Percentiles rank a stretch among this genome's conserved stretches.
phyloP scores from a whole-genome alignment of 2,329 filamentous ascomycete species.

The Ophiostoma montium region DNA sequence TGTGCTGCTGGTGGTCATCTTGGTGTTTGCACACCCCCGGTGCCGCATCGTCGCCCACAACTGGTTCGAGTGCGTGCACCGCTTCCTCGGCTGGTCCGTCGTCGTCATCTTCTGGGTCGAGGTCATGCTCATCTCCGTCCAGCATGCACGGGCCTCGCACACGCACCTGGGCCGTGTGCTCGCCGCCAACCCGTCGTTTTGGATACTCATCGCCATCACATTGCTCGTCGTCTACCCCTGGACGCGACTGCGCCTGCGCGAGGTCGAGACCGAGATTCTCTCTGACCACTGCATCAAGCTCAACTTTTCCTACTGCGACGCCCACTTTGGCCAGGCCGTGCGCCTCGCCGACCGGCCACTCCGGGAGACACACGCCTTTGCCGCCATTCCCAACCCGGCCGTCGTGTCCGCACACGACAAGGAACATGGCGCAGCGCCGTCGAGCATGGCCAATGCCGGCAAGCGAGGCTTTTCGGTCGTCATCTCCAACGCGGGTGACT shows the following conservation, averaged over 20 bases:
- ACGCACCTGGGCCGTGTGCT: conserved; percentile 23
- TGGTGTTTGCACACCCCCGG: conserved; percentile 18
- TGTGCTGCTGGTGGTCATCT: conserved; percentile 17
- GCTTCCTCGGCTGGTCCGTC: conserved; percentile 22
- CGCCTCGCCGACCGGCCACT: conserved; percentile 50
- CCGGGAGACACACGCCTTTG: conserved; percentile 63
- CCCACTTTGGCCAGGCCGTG: conserved; percentile 40
- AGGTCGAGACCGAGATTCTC: conserved; percentile 50
- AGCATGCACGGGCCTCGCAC: conserved; percentile 20
- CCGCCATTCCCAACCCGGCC: conserved; percentile 49
- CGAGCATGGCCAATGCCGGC: conserved; percentile 17
- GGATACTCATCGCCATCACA: conserved; percentile 53
- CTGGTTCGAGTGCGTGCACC: conserved; percentile 23
- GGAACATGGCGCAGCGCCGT: background rate
- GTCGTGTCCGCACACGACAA: conserved; percentile 7
- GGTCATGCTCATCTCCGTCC: conserved; percentile 38
- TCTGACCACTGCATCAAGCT: conserved; percentile 60
- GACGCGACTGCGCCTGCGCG: conserved; percentile 54
- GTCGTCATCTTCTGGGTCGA: conserved; percentile 47
- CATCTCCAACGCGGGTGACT: conserved; percentile 50
- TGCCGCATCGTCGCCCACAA: conserved; percentile 20
- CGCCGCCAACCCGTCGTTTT: conserved; percentile 36
- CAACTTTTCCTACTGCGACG: conserved; percentile 50
- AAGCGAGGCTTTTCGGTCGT: conserved; percentile 47
- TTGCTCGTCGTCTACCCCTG: conserved; percentile 56